These are phyloP conservation scores for Scytalidium sp. DNA, from an alignment of 2,329 filamentous ascomycete species.

Conservation along the genomic window DNA sequence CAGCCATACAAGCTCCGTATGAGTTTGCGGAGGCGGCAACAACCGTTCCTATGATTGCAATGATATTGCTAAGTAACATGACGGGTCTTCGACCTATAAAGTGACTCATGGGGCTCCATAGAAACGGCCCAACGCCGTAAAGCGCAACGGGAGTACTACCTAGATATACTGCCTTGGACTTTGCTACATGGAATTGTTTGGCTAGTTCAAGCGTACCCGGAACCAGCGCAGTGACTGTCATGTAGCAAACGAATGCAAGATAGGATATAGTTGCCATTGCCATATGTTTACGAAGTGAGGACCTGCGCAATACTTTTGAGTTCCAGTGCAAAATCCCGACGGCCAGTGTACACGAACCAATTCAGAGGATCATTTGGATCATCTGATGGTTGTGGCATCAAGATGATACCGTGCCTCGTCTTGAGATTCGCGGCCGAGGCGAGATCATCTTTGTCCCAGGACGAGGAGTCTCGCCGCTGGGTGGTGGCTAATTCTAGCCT, in stretches of 20 bases:
- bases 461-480: neutral
- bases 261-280: conserved; percentile 7
- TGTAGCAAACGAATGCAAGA: conserved; percentile 6
- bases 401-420: conserved; percentile 9
- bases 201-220: conserved; percentile 9
- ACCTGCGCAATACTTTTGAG: neutral
- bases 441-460: neutral
- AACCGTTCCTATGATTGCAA: conserved; percentile 5
- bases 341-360: conserved; percentile 5
- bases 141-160: conserved; percentile 28
- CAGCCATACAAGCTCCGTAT: conserved; percentile 17
- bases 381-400: conserved; percentile 16
- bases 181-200: conserved; percentile 19
- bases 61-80: conserved; percentile 2
- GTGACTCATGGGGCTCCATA: conserved; percentile 21
- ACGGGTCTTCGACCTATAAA: conserved; percentile 21
- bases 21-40: conserved; percentile 1
- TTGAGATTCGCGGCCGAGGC: neutral
- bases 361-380: conserved; percentile 16
- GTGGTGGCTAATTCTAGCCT: neutral
- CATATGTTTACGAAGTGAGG: conserved; percentile 5
- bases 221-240: conserved; percentile 4
- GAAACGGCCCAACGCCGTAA: conserved; percentile 13
- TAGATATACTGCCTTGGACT: conserved; percentile 17
- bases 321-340: neutral